These are phyloP conservation scores for Poronia punctata DNA, from an alignment of 495 filamentous ascomycete species.

Conservation along the genomic window DNA sequence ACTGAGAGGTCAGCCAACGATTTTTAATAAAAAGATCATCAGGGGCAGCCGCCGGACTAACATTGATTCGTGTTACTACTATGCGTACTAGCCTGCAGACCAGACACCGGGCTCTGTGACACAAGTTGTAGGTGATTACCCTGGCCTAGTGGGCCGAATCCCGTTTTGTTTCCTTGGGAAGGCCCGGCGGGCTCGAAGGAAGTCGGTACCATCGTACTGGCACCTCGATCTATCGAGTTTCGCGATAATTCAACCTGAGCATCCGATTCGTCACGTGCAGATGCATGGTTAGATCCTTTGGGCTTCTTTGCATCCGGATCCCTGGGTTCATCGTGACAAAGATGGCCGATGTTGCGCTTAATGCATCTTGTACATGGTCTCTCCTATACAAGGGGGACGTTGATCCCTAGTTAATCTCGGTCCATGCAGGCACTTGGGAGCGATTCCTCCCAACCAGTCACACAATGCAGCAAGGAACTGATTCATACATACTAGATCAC, in stretches of 20 bases:
- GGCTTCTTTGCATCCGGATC: conserved; percentile 58
- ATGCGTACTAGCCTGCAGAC: conserved; percentile 47
- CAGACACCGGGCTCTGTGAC: conserved; percentile 48
- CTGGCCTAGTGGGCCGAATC: conserved; percentile 37
- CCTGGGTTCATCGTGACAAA: conserved; percentile 96
- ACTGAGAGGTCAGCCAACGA: conserved; percentile 40
- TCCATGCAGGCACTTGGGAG: conserved; percentile 22
- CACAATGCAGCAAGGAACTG: conserved; percentile 34
- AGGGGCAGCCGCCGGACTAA: conserved; percentile 51
- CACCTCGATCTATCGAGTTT: conserved; percentile 33
- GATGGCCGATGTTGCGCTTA: conserved; percentile 96
- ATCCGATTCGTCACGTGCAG: conserved; percentile 29
- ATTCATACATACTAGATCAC: conserved; percentile 87
- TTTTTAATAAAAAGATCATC: conserved; percentile 17
- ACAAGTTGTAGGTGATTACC: conserved; percentile 47
- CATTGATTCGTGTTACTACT: conserved; percentile 61
- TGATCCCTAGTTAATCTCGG: conserved; percentile 27
- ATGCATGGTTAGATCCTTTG: conserved; percentile 59
- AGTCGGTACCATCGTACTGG: conserved; percentile 34
- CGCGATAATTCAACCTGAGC: conserved; percentile 34
- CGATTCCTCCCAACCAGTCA: conserved; percentile 31
- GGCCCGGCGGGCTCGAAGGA: conserved; percentile 33
- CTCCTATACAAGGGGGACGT: conserved; percentile 58
- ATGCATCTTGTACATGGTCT: conserved; percentile 96
- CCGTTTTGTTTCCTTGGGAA: conserved; percentile 33